phyloP scores from a whole-genome alignment of 2,329 filamentous ascomycete genomes.

The Pleoardoris graminearum region DNA sequence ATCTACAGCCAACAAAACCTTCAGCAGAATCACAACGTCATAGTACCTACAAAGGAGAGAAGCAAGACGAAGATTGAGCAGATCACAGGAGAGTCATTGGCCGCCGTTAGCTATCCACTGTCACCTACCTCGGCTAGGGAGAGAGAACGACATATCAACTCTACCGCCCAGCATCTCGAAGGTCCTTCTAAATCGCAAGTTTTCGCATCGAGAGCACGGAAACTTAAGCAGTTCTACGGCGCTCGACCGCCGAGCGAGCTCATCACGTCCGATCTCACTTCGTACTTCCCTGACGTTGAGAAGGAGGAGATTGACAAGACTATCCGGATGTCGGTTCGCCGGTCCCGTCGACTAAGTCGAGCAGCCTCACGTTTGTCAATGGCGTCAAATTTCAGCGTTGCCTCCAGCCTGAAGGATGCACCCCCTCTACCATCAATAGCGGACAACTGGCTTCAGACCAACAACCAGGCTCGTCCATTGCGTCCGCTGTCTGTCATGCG shows the following conservation, averaged over 20 bases:
- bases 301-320: slow-evolving; percentile 95
- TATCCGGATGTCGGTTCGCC: slow-evolving; percentile 85
- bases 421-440: slow-evolving; percentile 95
- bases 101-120: slow-evolving; percentile 81
- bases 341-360: slow-evolving; percentile 87
- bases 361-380: slow-evolving; percentile 92
- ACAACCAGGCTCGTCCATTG: slow-evolving; percentile 52
- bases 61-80: slow-evolving; percentile 89
- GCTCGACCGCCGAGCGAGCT: slow-evolving; percentile 93
- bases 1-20: slow-evolving; percentile 84
- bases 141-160: slow-evolving; percentile 67
- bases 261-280: slow-evolving; percentile 93
- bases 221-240: slow-evolving; percentile 83
- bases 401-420: slow-evolving; percentile 88
- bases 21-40: slow-evolving; percentile 66
- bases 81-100: slow-evolving; percentile 83
- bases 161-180: slow-evolving; percentile 54
- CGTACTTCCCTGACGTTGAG: slow-evolving; percentile 95
- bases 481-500: slow-evolving; percentile 64
- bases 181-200: slow-evolving; percentile 43
- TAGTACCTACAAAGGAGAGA: slow-evolving; percentile 68
- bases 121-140: slow-evolving; percentile 73
- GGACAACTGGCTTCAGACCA: slow-evolving; percentile 79
- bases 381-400: slow-evolving; percentile 89
- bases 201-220: slow-evolving; percentile 51